Evolutionary conservation across 495 filamentous ascomycete genomes (phyloP).

Genomic region (Hypoxylon lenormandii): DNA sequence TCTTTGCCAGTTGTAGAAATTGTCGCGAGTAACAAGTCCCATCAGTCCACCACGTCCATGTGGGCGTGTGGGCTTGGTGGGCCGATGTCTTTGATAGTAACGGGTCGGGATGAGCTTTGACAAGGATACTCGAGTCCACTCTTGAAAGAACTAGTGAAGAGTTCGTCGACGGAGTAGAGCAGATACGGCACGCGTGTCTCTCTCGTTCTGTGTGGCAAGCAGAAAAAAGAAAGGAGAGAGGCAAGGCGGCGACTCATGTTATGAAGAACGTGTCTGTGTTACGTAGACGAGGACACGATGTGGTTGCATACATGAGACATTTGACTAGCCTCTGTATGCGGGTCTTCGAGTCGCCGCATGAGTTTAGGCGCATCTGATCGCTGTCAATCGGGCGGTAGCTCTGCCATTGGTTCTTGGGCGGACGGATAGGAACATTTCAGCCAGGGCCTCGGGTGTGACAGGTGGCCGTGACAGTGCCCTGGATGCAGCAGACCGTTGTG

Average conservation of each 20-base stretch:
- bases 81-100: slow-evolving; percentile 11
- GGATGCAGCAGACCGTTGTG: slow-evolving; percentile 37
- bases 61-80: slow-evolving; percentile 29
- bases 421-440: slow-evolving; percentile 40
- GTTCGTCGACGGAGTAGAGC: slow-evolving; percentile 22
- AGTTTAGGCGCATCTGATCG: slow-evolving; percentile 33
- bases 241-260: slow-evolving; percentile 25
- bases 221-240: slow-evolving; percentile 20
- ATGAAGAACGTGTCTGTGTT: slow-evolving; percentile 23
- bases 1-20: slow-evolving; percentile 35
- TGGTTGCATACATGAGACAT: slow-evolving; percentile 42
- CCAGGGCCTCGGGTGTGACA: slow-evolving; percentile 36
- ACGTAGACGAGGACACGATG: slow-evolving; percentile 42
- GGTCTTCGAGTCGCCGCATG: slow-evolving; percentile 36
- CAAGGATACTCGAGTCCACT: slow-evolving; percentile 19
- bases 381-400: slow-evolving; percentile 28
- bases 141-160: slow-evolving; percentile 21
- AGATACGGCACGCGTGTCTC: slow-evolving; percentile 16
- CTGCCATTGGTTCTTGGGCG: slow-evolving; percentile 32
- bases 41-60: slow-evolving; percentile 28
- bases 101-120: slow-evolving; percentile 30
- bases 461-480: slow-evolving; percentile 24
- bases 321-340: slow-evolving; percentile 13
- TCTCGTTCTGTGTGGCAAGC: slow-evolving; percentile 20
- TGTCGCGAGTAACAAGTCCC: slow-evolving; percentile 36